These are phyloP conservation scores for Xylariaceae sp. DNA, from an alignment of 2,329 filamentous ascomycete species.

Conservation along the genomic window DNA sequence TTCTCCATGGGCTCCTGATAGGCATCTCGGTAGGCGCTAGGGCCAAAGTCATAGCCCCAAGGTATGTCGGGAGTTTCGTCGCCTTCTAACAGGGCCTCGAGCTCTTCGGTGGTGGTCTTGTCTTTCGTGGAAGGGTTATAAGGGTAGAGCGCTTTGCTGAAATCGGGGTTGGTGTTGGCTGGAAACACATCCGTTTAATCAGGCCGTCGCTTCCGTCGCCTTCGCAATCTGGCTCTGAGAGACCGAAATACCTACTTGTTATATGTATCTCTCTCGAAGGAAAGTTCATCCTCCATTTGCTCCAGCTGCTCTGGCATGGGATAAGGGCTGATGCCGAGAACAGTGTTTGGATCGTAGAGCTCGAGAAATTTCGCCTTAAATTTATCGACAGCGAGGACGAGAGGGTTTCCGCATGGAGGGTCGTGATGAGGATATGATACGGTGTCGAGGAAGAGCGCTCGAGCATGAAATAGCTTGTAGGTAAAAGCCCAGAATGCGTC, in stretches of 20 bases:
- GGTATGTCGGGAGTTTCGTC: too few relatives aligned
- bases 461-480: constrained; percentile 1
- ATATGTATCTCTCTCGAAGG: background rate
- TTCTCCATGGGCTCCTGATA: background rate
- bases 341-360: background rate
- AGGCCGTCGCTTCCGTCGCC: constrained; percentile 1
- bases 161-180: too few relatives aligned
- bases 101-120: too few relatives aligned
- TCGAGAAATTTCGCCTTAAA: background rate
- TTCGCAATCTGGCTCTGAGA: background rate
- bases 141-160: too few relatives aligned
- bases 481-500: constrained; percentile 3
- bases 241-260: background rate
- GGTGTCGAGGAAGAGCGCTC: background rate
- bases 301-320: background rate
- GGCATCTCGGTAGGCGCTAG: background rate
- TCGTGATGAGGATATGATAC: background rate
- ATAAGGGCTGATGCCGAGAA: background rate
- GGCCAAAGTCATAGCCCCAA: background rate
- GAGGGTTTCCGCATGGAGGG: background rate
- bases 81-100: too few relatives aligned
- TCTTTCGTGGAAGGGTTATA: too few relatives aligned
- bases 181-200: too few relatives aligned
- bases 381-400: background rate
- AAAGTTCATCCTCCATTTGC: background rate